Evolutionary conservation across 495 filamentous ascomycete genomes (phyloP).

Genomic region (Letharia lupina): DNA sequence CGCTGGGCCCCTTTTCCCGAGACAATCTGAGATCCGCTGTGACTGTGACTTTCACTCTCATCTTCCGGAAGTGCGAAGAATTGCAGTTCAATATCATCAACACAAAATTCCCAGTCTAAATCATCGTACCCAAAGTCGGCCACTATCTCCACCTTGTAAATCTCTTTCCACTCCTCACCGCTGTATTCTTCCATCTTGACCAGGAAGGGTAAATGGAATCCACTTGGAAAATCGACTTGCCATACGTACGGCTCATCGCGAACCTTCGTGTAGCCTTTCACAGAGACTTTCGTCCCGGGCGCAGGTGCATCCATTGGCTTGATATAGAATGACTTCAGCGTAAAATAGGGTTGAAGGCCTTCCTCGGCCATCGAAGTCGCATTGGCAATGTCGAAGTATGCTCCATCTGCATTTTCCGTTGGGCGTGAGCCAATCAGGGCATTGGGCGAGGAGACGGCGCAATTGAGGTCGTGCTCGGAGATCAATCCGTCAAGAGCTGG

Average conservation of each 20-base stretch:
- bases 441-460: constrained; percentile 29
- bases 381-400: constrained; percentile 22
- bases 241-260: not conserved
- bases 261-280: constrained; percentile 21
- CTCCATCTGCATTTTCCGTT: constrained; percentile 15
- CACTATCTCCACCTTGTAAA: constrained; percentile 27
- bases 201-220: constrained; percentile 19
- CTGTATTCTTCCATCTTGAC: constrained; percentile 27
- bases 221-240: constrained; percentile 16
- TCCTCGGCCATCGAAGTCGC: constrained; percentile 3
- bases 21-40: not conserved
- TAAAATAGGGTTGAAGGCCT: constrained; percentile 11
- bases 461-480: constrained; percentile 21
- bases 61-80: constrained; percentile 5
- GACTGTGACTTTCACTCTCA: not conserved
- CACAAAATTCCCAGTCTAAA: constrained; percentile 33
- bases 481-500: constrained; percentile 14
- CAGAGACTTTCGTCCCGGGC: constrained; percentile 16
- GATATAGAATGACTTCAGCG: constrained; percentile 26
- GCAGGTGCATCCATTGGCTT: constrained; percentile 29
- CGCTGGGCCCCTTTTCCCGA: not conserved
- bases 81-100: constrained; percentile 30
- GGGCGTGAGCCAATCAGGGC: constrained; percentile 29
- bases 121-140: constrained; percentile 24
- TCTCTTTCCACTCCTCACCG: constrained; percentile 23